Base-by-base conservation (phyloP, 2,329 filamentous ascomycete genomes). In the Colletotrichum caudatum region DNA sequence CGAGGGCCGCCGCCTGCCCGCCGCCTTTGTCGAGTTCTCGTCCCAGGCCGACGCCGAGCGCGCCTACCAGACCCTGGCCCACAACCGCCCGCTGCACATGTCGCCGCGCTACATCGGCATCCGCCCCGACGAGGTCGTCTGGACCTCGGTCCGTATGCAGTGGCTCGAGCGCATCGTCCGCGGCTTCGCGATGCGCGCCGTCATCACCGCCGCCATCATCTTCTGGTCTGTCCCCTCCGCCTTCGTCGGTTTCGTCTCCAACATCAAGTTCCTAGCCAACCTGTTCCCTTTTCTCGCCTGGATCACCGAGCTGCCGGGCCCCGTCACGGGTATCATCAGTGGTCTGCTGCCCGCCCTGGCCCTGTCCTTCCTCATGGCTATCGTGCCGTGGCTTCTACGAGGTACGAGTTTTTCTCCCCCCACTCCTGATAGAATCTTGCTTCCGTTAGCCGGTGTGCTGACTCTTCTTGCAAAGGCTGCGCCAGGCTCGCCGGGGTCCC, bases 1-100 rank as follows among this genome's bases (percentile, higher is more conserved):
- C 60, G 73, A 74, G 7, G 91, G 86, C 33, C 85, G 88, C 64
- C 87, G 88, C 74, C 84, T 92, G 65, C 89, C 89, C 64, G 91
- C 94, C 3, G 92, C 96, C n/a, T 98, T 99, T 77, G 93, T 99
- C 74, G 95, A 98, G 78, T 99, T 97, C 78, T 88, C 89, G 74
- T 90, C 89, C 4, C 93, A 97, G 78, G 88, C 91, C 33, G 93
- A 94, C 72, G 96, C 96, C 11, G 95, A 99, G 80, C 85, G 88
- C 69, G 95, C 95, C 33, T 97, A 88, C 81, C 95, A 98, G 81
- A 91, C 90, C 26, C 85, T 97, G 37, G 89, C 94, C 8, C 93
- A 96, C 81, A 93, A 96, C 79, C 89, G 93, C 66, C 91, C 93
- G 37, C 84, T 95, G 53, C 93, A 94, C 80, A 94, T 97, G 92